Evolutionary conservation across 2,329 filamentous ascomycete species (phyloP).

Genomic region (Calonectria fujianensis): DNA sequence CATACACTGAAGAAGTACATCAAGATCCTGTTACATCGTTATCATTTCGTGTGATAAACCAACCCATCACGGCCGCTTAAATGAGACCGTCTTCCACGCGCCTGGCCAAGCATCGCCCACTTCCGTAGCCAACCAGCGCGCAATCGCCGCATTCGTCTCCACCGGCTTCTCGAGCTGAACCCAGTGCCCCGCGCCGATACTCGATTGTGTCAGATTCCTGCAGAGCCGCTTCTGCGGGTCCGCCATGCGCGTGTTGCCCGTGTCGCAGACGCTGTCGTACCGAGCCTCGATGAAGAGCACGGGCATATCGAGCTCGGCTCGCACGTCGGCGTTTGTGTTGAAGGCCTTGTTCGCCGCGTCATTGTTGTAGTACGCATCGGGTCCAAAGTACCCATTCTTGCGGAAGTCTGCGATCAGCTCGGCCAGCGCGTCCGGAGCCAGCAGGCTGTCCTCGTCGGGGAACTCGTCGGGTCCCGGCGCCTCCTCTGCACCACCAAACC

Average conservation of each 20-base stretch:
- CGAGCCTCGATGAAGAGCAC: constrained; percentile 4
- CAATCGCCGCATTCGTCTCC: constrained; percentile 2
- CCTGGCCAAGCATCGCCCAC: background rate
- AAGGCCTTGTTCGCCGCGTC: background rate
- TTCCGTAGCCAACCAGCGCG: constrained; percentile 11
- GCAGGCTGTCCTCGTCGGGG: background rate
- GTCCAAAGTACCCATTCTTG: background rate
- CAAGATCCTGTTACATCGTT: background rate
- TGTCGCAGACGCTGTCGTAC: background rate
- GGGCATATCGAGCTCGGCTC: background rate
- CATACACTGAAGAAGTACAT: background rate
- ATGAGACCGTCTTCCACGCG: background rate
- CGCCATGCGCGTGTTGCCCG: background rate
- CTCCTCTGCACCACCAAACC: background rate
- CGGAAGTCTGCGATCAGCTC: background rate
- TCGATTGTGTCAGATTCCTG: background rate
- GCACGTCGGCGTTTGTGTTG: constrained; percentile 15
- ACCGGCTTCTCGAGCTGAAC: background rate
- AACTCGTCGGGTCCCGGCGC: background rate
- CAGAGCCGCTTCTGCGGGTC: constrained; percentile 5
- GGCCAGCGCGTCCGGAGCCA: background rate
- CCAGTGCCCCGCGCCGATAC: constrained; percentile 1
- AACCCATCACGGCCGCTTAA: background rate
- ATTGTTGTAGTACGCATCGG: constrained; percentile 14
- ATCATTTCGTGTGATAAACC: background rate